Evolutionary conservation across 169 alveolate genomes (phyloP).

Genomic region (Plasmodium ovale): DNA sequence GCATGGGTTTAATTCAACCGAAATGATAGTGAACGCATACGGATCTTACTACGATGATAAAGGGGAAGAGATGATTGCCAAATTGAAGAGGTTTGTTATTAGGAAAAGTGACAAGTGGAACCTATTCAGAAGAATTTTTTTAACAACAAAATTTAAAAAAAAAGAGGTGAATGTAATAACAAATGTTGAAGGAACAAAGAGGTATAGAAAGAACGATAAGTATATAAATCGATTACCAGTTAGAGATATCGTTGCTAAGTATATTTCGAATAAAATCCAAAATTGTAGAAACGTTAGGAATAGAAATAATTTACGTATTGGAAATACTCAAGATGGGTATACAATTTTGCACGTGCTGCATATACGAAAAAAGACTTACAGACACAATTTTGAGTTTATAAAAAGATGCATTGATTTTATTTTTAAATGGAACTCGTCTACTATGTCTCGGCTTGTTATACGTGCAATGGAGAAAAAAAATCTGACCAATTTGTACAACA

Average conservation of each 20-base stretch:
- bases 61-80: not conserved
- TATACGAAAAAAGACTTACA: not conserved
- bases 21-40: not conserved
- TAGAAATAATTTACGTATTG: not conserved
- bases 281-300: not conserved
- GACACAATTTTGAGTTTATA: conserved; percentile 1
- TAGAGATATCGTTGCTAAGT: not conserved
- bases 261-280: not conserved
- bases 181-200: not conserved
- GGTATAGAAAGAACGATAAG: no score
- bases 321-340: conserved; percentile 7
- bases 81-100: not conserved
- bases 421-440: conserved; percentile 6
- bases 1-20: not conserved
- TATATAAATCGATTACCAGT: not conserved
- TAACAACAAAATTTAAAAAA: conserved; percentile 21
- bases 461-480: not conserved
- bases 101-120: conserved; percentile 5
- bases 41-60: not conserved
- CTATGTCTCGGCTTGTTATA: not conserved
- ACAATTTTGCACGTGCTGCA: conserved; percentile 12
- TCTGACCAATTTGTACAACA: conserved; percentile 1
- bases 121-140: conserved; percentile 4
- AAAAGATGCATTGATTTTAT: conserved; percentile 42
- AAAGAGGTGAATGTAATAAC: not conserved